Conservation (phyloP, 1,139 yeast genomes). For the Ashbya aceris region DNA sequence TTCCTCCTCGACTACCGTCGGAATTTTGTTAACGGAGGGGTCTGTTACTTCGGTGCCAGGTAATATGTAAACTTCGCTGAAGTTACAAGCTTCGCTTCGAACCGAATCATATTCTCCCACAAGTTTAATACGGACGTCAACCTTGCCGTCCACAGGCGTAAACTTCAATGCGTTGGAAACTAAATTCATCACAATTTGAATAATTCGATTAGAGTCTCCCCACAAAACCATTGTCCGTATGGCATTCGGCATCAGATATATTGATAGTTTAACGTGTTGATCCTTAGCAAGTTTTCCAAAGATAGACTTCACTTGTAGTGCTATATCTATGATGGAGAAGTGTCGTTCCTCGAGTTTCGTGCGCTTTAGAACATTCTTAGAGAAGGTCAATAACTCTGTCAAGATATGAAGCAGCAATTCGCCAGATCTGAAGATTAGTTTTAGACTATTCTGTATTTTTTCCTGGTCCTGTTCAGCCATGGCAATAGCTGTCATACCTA, state of each 20-base stretch:
- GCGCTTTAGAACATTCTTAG: conserved; percentile 80
- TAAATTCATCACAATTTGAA: conserved; percentile 79
- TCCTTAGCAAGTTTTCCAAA: conserved; percentile 77
- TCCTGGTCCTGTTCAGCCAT: conserved; percentile 68
- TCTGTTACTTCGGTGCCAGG: conserved; percentile 15
- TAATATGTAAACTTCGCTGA: conserved; percentile 33
- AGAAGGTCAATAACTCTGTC: conserved; percentile 80
- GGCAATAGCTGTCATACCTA: conserved; percentile 93
- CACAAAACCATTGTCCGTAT: conserved; percentile 53
- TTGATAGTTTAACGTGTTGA: conserved; percentile 57
- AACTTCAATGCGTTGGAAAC: conserved; percentile 83
- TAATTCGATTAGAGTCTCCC: conserved; percentile 82
- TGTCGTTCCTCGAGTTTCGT: conserved; percentile 76
- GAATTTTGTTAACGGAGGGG: conserved; percentile 2
- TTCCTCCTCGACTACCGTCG: background rate
- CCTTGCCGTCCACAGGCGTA: conserved; percentile 79
- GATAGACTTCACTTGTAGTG: conserved; percentile 77
- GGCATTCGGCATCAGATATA: conserved; percentile 50
- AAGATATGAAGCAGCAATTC: conserved; percentile 77
- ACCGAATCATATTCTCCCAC: conserved; percentile 62
- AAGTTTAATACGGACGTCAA: conserved; percentile 56
- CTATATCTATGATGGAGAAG: conserved; percentile 64
- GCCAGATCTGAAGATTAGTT: conserved; percentile 78
- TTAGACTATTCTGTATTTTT: conserved; percentile 59
- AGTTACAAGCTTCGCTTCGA: conserved; percentile 30